These are phyloP conservation scores for Cephaloascus fragrans DNA, from an alignment of 805 yeast species.

Conservation along the genomic window DNA sequence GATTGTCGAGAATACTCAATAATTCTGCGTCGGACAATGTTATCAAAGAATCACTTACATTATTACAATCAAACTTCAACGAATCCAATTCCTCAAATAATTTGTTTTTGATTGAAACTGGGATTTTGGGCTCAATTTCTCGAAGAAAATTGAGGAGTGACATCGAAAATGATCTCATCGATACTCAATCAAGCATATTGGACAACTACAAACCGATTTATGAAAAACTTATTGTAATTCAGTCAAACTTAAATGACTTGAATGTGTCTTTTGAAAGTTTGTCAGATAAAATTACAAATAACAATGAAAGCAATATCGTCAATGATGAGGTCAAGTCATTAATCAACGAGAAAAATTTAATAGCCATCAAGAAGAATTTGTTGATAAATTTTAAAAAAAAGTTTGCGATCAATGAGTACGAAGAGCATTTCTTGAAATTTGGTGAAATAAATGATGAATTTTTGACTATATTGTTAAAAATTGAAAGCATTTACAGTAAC, in stretches of 20 bases:
- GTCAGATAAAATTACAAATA: slow-evolving; percentile 11
- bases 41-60: slow-evolving; percentile 13
- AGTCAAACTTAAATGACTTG: slow-evolving; percentile 15
- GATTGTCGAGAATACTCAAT: slow-evolving; percentile 42
- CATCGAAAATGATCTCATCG: slow-evolving; percentile 50
- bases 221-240: slow-evolving; percentile 22
- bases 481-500: slow-evolving; percentile 53
- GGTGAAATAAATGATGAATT: slow-evolving; percentile 43
- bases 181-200: slow-evolving; percentile 41
- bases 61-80: neutral
- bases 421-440: slow-evolving; percentile 47
- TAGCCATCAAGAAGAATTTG: slow-evolving; percentile 34
- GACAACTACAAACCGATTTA: slow-evolving; percentile 34
- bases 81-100: slow-evolving; percentile 6
- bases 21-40: slow-evolving; percentile 29
- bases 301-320: slow-evolving; percentile 19
- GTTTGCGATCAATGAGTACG: slow-evolving; percentile 64
- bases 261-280: slow-evolving; percentile 12
- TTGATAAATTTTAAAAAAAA: slow-evolving; percentile 44
- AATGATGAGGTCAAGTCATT: slow-evolving; percentile 6
- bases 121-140: slow-evolving; percentile 46
- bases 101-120: slow-evolving; percentile 32
- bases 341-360: slow-evolving; percentile 2
- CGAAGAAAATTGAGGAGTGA: slow-evolving; percentile 52
- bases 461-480: slow-evolving; percentile 49